Evolutionary conservation across 1,284 basidiomycete species (phyloP), one percentile per base, ranked within the genome.

Genomic region (Gymnopus androsaceus): DNA sequence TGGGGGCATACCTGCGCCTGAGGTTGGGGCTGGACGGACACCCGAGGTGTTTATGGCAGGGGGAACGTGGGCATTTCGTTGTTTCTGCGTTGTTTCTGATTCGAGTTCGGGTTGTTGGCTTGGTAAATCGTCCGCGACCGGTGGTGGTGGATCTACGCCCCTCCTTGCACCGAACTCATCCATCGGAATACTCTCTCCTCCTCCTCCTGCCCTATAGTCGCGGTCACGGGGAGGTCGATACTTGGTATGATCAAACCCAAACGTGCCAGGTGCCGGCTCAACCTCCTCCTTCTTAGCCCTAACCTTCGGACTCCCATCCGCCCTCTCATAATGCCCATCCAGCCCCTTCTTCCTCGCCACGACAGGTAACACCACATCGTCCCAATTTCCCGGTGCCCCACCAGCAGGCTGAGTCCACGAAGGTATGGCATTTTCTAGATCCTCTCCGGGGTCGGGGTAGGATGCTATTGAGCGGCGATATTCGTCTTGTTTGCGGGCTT

Each of bases 331-430:
- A 59, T 85, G 79, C 38, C 78, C 81, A 54, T 88, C 83, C 42
- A 92, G 67, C 9, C 90, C 91, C 65, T 87, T 87, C 75, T 93
- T 92, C 59, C 89, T 81, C 15, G 92, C 92, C 4, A 95, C 88
- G 3, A 88, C 89, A 9, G 57, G 57, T 15, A 88, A 69, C 2
- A 88, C 81, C 65, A 85, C 88, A 67, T 91, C 88, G 63, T 91
- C 88, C 88, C 89, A 91, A 63, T 88, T 89, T 2, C 87, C 85
- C n/a, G n/a, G n/a, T 21, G 77, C 73, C 54, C 71, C 72, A 27
- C 75, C 79, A 17, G 84, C 75, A 27, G 89, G 88, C 64, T 90
- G 84, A 11, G 87, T 89, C 88, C 88, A 90, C 3, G 81, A 79
- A 5, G 88, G 88, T 66, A 90, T 88, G 21, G 88, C 88, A 67